Conservation (phyloP, 2,329 filamentous ascomycete species). For the Sphaerostilbella broomeana region DNA sequence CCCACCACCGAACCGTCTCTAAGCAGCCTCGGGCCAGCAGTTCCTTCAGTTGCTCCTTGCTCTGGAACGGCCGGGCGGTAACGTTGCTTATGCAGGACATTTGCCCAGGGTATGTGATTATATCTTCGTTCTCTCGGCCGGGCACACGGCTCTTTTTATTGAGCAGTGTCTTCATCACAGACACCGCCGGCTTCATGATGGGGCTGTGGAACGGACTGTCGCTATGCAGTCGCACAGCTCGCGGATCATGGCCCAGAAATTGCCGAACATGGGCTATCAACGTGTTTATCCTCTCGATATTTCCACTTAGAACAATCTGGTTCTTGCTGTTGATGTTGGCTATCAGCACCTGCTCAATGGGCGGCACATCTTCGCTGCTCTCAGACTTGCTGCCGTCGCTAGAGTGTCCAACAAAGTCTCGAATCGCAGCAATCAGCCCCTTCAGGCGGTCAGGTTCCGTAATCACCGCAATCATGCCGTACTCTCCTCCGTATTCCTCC, state of each 20-base stretch:
- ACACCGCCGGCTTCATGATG: conserved; percentile 79
- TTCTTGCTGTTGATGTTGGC: conserved; percentile 95
- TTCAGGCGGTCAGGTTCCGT: conserved; percentile 74
- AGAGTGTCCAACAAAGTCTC: conserved; percentile 69
- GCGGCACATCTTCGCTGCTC: conserved; percentile 59
- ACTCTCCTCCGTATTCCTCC: conserved; percentile 66
- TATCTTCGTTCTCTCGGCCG: conserved; percentile 51
- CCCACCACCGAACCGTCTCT: conserved; percentile 94
- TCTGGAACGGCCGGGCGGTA: conserved; percentile 68
- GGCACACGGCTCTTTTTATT: conserved; percentile 48
- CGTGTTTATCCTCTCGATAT: conserved; percentile 72
- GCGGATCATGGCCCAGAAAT: conserved; percentile 85
- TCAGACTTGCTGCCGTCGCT: conserved; percentile 61
- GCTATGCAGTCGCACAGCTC: conserved; percentile 78
- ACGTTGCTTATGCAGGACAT: conserved; percentile 85
- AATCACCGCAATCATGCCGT: conserved; percentile 90
- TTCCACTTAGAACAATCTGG: conserved; percentile 89
- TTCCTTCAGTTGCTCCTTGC: conserved; percentile 68
- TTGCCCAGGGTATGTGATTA: conserved; percentile 66
- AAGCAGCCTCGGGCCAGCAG: conserved; percentile 73
- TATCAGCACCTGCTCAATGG: conserved; percentile 81
- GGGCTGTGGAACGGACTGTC: conserved; percentile 89
- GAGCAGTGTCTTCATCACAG: conserved; percentile 64
- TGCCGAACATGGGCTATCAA: conserved; percentile 79
- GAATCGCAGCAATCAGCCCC: conserved; percentile 63